Evolutionary conservation across 352 stramenopile genomes (phyloP).

Genomic region (Phytopythium chamaehyphon): DNA sequence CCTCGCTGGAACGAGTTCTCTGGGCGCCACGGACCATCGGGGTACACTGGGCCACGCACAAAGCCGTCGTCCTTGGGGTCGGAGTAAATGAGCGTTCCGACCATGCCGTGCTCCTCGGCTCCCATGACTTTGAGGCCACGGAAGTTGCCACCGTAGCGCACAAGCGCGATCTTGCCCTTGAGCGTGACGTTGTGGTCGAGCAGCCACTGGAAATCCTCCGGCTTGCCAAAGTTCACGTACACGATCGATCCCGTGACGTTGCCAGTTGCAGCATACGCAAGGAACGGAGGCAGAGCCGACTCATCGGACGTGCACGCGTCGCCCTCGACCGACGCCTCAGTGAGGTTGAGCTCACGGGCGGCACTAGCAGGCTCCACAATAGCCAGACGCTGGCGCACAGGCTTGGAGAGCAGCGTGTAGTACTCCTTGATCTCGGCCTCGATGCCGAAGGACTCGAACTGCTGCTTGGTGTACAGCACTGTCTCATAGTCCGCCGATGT

Average conservation of each 20-base stretch:
- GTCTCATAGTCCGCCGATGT: conserved; percentile 27
- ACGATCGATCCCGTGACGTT: conserved; percentile 60
- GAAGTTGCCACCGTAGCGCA: conserved; percentile 55
- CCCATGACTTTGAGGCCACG: conserved; percentile 64
- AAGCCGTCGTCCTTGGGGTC: conserved; percentile 75
- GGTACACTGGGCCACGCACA: conserved; percentile 44
- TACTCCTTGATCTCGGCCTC: conserved; percentile 44
- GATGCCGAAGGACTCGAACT: conserved; percentile 39
- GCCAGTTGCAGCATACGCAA: conserved; percentile 72
- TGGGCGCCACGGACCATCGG: conserved; percentile 56
- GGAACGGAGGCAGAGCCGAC: conserved; percentile 58
- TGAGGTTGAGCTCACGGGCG: conserved; percentile 33
- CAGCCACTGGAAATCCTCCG: conserved; percentile 64
- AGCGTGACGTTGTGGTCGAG: conserved; percentile 42
- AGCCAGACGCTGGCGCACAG: conserved; percentile 18
- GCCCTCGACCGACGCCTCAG: conserved; percentile 44
- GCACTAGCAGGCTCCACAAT: conserved; percentile 22
- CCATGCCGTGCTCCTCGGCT: conserved; percentile 48
- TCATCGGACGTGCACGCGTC: conserved; percentile 53
- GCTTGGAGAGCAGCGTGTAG: conserved; percentile 51
- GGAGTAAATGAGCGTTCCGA: conserved; percentile 64
- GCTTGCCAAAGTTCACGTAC: conserved; percentile 83
- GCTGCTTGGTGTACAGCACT: conserved; percentile 24
- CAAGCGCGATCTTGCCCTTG: conserved; percentile 54
- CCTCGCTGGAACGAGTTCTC: conserved; percentile 56